Evolutionary conservation across 495 filamentous ascomycete species (phyloP), one percentile per base, ranked within the genome.

Genomic region (Gamarada debralockiae): DNA sequence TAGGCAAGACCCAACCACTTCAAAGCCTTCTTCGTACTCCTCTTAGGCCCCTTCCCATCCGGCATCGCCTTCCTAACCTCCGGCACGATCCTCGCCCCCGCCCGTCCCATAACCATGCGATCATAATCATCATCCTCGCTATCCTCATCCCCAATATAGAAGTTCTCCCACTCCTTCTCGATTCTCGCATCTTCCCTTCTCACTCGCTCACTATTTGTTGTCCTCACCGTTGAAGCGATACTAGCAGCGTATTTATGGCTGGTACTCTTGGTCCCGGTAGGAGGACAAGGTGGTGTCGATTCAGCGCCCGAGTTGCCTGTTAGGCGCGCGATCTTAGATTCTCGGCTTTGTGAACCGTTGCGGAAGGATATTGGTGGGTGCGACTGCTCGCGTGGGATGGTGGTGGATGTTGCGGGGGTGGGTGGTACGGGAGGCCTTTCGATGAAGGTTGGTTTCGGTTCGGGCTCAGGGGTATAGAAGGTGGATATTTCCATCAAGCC

Each of bases 1-100:
- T 42, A 65, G 14, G 63, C 42, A 9, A 65, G 36, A 10, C 63
- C 63, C 9, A 65, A 47, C 63, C 59, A 63, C 45, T 65, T 65
- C 44, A 65, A 48, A 18, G 63, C 63, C 47, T 65, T 65, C 51
- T 56, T 55, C 25, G 39, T 63, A 52, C 57, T 62, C 38, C 48
- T 45, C 48, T 64, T 59, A 39, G 21, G 12, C 21, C 4, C 45
- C 33, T 34, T 10, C 27, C 27, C 27, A 29, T 29, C 27, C 34
- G 9, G 9, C 29, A 23, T 47, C 7, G 12, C 7, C 33, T n/a
- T 54, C 40, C 22, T 37, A 1, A 43, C 33, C 29, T 55, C 56
- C 2, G 56, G 53, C 45, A 50, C 45, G 14, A 59, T 48, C 23
- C 20, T 49, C 20, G 37, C 43, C 14, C 15, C 17, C 24, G n/a